Evolutionary conservation across 352 stramenopile genomes (phyloP).

Genomic region (Phytophthora idaei): DNA sequence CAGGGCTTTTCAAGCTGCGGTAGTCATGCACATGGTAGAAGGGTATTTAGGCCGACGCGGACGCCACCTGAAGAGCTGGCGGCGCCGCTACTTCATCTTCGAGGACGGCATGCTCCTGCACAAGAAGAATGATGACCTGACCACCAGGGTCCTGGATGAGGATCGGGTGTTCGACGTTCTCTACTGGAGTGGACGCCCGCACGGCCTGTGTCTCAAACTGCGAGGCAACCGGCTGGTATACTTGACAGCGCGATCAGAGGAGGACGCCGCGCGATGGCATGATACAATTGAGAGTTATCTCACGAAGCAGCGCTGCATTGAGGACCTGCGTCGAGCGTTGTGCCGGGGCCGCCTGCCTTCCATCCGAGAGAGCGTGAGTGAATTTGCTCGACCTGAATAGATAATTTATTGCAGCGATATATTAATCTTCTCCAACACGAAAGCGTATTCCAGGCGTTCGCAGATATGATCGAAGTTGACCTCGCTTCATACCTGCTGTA

Average conservation of each 20-base stretch:
- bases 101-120: slow-evolving; percentile 63
- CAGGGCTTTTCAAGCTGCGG: background rate
- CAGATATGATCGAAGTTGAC: too few relatives aligned
- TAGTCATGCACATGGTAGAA: slow-evolving; percentile 20
- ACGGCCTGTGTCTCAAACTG: slow-evolving; percentile 64
- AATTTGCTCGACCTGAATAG: slow-evolving; percentile 13
- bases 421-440: background rate
- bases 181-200: slow-evolving; percentile 62
- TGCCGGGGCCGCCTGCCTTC: slow-evolving; percentile 48
- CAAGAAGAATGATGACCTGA: slow-evolving; percentile 58
- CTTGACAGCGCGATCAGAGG: slow-evolving; percentile 53
- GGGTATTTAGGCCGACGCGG: slow-evolving; percentile 69
- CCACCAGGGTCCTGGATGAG: slow-evolving; percentile 49
- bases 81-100: slow-evolving; percentile 72
- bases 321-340: slow-evolving; percentile 57
- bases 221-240: slow-evolving; percentile 58
- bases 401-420: slow-evolving; percentile 15
- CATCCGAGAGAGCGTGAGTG: slow-evolving; percentile 54
- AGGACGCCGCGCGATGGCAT: slow-evolving; percentile 60
- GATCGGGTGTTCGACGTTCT: slow-evolving; percentile 67
- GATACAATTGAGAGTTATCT: slow-evolving; percentile 59
- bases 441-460: too few relatives aligned
- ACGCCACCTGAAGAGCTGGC: slow-evolving; percentile 72
- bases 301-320: slow-evolving; percentile 41
- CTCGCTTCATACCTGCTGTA: too few relatives aligned